Evolutionary conservation across 73 alveolate species (phyloP), one percentile per base, ranked within the genome.

Genomic region (Halteria grandinella): DNA sequence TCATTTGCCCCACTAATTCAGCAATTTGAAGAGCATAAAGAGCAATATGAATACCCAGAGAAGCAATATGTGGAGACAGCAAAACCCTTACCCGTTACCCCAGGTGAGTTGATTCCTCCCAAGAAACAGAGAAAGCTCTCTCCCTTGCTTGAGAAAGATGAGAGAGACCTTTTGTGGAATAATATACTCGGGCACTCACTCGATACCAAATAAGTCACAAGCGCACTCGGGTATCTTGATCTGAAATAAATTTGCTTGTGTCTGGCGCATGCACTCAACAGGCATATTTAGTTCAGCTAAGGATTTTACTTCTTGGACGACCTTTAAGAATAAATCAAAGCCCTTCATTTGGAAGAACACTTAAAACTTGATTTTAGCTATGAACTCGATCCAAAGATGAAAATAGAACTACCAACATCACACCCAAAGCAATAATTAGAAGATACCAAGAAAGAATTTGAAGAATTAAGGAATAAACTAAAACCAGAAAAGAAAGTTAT

Each of bases 221-320:
- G 75, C 50, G 92, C 92, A 5, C 31, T 83, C 31, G 86, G 92
- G 7, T 83, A 58, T 36, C 53, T 83, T 8, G 92, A 83, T 29
- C 27, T 60, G 0, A 72, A 78, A 39, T 14, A 75, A 28, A 47
- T 83, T 7, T 18, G 83, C 43, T 53, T 69, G 36, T 83, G 92
- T 33, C 48, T 74, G 12, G 83, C 87, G 0, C 23, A 74, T 40
- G 92, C 92, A 15, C 41, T 83, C 12, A 59, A 53, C 74, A 72
- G 48, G 43, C 92, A 83, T 52, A 74, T 83, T 15, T 72, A 60
- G 29, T 83, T 52, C 57, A 60, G 85, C 1, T 36, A 73, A 18
- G 92, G 92, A 4, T 74, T 39, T 63, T 52, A 58, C 34, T 83
- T 83, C 53, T 5, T 80, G 21, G 90, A 80, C 36, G 90, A 80